These are phyloP conservation scores for Silene uniflora DNA, from an alignment of 148 eudicot species.

Conservation along the genomic window DNA sequence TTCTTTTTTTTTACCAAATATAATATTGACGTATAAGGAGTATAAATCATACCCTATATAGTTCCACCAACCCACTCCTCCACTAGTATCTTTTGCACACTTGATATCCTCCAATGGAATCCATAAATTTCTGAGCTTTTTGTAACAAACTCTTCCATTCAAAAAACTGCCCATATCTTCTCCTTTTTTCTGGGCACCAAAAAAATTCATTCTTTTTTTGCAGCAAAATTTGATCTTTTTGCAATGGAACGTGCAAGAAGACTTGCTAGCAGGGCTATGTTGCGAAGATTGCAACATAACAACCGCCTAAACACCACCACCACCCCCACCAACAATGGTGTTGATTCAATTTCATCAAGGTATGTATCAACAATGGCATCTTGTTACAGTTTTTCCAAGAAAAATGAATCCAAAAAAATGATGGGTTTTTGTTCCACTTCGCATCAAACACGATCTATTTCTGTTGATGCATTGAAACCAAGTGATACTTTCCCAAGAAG, in stretches of 20 bases:
- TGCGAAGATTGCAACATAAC: constrained; percentile 53
- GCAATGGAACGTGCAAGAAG: constrained; percentile 80
- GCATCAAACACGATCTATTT: constrained; percentile 56
- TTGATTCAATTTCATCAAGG: constrained; percentile 42
- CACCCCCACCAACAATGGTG: neutral
- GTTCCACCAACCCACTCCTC: constrained; percentile 33
- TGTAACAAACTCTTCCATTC: constrained; percentile 10
- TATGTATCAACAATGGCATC: constrained; percentile 66
- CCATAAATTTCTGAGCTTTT: constrained; percentile 27
- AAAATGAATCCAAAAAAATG: constrained; percentile 29
- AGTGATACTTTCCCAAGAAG: constrained; percentile 84
- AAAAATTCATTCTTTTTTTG: neutral
- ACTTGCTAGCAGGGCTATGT: constrained; percentile 56
- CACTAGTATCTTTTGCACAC: constrained; percentile 26
- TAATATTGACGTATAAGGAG: neutral
- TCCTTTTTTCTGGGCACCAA: neutral
- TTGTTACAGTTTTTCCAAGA: constrained; percentile 25
- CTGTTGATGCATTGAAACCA: constrained; percentile 68
- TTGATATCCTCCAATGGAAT: constrained; percentile 14
- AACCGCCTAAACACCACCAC: constrained; percentile 19
- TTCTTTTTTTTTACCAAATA: no score
- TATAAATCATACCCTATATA: neutral
- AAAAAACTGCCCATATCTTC: neutral
- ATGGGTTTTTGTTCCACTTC: constrained; percentile 21
- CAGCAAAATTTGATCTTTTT: constrained; percentile 21